These are phyloP conservation scores for Arabidopsis suecica DNA, from an alignment of 345 rosid species.

Conservation along the genomic window DNA sequence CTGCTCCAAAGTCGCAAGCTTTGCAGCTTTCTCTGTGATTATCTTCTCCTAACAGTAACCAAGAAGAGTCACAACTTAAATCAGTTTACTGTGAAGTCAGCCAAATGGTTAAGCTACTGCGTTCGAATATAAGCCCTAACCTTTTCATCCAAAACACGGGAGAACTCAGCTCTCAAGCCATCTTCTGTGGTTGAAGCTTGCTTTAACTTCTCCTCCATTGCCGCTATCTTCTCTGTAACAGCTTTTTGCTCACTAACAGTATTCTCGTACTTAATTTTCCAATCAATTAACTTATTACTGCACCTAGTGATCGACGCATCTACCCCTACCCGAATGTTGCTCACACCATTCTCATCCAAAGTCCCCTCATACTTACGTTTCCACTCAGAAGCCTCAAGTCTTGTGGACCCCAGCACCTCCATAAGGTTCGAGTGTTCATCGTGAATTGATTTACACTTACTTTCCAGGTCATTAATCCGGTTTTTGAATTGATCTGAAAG, in stretches of 20 bases:
- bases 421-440: constrained; percentile 49
- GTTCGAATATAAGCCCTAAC: constrained; percentile 28
- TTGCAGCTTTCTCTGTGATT: constrained; percentile 42
- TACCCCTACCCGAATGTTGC: constrained; percentile 25
- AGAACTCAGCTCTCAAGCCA: constrained; percentile 43
- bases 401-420: constrained; percentile 49
- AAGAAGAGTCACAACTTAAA: constrained; percentile 16
- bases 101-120: neutral
- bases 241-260: constrained; percentile 43
- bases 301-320: constrained; percentile 28
- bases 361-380: constrained; percentile 50
- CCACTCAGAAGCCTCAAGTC: constrained; percentile 56
- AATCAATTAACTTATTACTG: constrained; percentile 38
- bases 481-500: constrained; percentile 51
- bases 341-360: constrained; percentile 38
- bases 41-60: constrained; percentile 48
- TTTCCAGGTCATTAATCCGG: constrained; percentile 49
- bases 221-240: constrained; percentile 45
- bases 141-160: constrained; percentile 49
- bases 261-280: constrained; percentile 54
- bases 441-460: constrained; percentile 45
- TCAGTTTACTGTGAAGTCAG: constrained; percentile 23
- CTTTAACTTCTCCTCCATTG: constrained; percentile 39
- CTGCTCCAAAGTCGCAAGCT: constrained; percentile 48
- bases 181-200: constrained; percentile 40